These are phyloP conservation scores for Vaccinium macrocarpon DNA, from an alignment of 148 eudicot genomes.

Conservation along the genomic window DNA sequence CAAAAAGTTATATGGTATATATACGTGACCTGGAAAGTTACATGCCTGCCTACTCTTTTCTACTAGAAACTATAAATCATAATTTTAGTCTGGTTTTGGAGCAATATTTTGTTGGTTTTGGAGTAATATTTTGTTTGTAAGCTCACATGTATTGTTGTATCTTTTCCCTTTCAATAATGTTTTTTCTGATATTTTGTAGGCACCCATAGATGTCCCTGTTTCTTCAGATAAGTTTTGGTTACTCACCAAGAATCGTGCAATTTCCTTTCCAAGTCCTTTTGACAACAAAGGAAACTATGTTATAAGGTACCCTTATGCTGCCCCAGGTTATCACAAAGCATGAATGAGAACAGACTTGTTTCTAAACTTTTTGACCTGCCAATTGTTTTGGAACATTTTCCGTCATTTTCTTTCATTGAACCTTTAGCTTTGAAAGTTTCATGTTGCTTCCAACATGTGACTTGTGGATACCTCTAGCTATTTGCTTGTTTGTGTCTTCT, in stretches of 20 bases:
- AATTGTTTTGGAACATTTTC: slow-evolving; percentile 3
- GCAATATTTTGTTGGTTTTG: too few species aligned
- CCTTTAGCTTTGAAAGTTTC: not conserved
- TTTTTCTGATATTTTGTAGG: slow-evolving; percentile 44
- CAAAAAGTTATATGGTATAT: too few species aligned
- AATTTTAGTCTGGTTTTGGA: not conserved
- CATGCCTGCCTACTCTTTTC: not conserved
- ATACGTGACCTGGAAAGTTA: too few species aligned
- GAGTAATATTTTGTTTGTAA: not conserved
- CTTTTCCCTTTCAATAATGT: not conserved
- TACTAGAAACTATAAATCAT: not conserved
- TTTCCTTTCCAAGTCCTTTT: slow-evolving; percentile 85
- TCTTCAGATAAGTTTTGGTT: slow-evolving; percentile 85
- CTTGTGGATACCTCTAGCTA: not conserved
- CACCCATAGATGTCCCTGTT: slow-evolving; percentile 84
- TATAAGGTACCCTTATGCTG: slow-evolving; percentile 57
- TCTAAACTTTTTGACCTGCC: not conserved
- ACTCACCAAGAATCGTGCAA: slow-evolving; percentile 61
- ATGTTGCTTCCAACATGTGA: not conserved
- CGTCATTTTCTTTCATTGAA: not conserved
- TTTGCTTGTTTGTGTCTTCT: slow-evolving; percentile 6
- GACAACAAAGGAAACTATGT: slow-evolving; percentile 90
- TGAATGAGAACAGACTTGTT: not conserved
- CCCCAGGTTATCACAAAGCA: not conserved
- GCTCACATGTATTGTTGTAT: not conserved